These are phyloP conservation scores for Xylaria palmicola DNA, from an alignment of 495 filamentous ascomycete species.

Conservation along the genomic window DNA sequence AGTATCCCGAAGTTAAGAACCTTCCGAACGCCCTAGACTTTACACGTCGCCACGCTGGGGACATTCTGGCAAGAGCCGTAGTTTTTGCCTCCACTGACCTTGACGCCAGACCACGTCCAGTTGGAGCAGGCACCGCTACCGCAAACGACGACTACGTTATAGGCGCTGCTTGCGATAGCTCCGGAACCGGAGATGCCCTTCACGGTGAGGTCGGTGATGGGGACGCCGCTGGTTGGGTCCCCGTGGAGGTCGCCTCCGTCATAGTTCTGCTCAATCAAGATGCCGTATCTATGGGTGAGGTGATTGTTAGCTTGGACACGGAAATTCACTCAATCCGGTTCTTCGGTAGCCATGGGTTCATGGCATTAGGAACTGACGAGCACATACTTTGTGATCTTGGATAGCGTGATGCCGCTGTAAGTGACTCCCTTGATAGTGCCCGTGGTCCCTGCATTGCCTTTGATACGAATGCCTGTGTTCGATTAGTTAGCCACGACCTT, in stretches of 20 bases:
- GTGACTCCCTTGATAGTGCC: not conserved
- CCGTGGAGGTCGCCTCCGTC: slow-evolving; percentile 61
- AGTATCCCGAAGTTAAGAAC: not conserved
- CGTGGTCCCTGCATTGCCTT: not conserved
- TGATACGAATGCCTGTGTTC: not conserved
- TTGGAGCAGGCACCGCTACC: slow-evolving; percentile 44
- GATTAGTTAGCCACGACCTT: not conserved
- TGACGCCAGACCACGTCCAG: slow-evolving; percentile 51
- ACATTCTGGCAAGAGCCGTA: slow-evolving; percentile 23
- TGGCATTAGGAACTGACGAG: not conserved
- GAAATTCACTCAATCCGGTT: not conserved
- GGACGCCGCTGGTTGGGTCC: slow-evolving; percentile 59
- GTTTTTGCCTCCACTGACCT: slow-evolving; percentile 48
- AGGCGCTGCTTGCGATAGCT: slow-evolving; percentile 27
- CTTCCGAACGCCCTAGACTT: not conserved
- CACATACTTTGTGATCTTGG: not conserved
- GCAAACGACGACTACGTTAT: slow-evolving; percentile 55
- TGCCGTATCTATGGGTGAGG: slow-evolving; percentile 58
- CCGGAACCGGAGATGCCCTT: slow-evolving; percentile 48
- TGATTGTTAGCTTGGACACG: slow-evolving; percentile 7
- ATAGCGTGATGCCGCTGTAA: slow-evolving; percentile 1
- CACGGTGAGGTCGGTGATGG: slow-evolving; percentile 60
- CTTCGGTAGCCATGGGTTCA: not conserved
- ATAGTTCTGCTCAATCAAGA: slow-evolving; percentile 70
- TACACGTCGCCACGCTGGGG: slow-evolving; percentile 8